These are phyloP conservation scores for Cyclotella kingstonii DNA, from an alignment of 108 stramenopile species.

Conservation along the genomic window DNA sequence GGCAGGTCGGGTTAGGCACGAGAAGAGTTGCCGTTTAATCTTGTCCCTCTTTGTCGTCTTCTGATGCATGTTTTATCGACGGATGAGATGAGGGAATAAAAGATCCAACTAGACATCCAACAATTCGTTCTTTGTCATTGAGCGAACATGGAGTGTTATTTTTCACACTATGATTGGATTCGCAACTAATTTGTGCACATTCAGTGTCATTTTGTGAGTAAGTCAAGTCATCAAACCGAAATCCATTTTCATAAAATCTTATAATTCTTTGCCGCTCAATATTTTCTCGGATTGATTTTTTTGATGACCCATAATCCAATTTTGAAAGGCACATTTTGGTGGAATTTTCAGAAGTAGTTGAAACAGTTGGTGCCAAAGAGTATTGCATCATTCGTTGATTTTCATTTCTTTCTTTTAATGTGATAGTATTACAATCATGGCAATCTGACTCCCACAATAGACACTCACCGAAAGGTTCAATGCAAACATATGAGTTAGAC, in stretches of 20 bases:
- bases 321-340: too few species aligned
- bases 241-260: constrained; percentile 30
- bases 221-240: constrained; percentile 13
- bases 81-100: constrained; percentile 20
- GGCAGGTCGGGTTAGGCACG: constrained; percentile 33
- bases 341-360: too few species aligned
- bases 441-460: constrained; percentile 22
- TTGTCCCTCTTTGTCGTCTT: constrained; percentile 2
- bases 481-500: constrained; percentile 1
- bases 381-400: not conserved
- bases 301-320: too few species aligned
- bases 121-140: constrained; percentile 25
- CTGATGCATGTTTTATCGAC: not conserved
- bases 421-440: not conserved
- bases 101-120: constrained; percentile 44
- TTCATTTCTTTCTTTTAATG: not conserved
- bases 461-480: constrained; percentile 14
- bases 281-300: too few species aligned
- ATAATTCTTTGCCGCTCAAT: too few species aligned
- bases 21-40: constrained; percentile 46
- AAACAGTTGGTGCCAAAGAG: not conserved
- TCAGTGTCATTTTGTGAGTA: too few species aligned
- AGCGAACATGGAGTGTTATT: not conserved
- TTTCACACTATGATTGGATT: not conserved
- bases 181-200: too few species aligned